Evolutionary conservation across 2,329 filamentous ascomycete genomes (phyloP).

Genomic region (Colletotrichum shisoi): DNA sequence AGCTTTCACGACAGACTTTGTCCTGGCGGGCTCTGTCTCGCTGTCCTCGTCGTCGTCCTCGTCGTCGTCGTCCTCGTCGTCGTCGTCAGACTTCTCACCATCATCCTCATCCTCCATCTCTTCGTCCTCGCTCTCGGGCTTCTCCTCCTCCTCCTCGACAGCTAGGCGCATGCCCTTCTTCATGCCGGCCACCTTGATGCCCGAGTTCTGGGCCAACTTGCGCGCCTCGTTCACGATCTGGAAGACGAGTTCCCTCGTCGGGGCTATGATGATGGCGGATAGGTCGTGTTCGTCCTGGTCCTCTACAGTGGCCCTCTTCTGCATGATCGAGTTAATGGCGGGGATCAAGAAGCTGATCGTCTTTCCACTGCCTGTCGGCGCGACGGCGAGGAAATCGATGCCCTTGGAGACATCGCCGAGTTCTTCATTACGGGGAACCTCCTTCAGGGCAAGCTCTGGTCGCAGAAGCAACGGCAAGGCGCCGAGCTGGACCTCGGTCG

Average conservation of each 20-base stretch:
- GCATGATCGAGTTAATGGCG: constrained; percentile 77
- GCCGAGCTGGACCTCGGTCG: constrained; percentile 93
- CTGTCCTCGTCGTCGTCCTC: constrained; percentile 50
- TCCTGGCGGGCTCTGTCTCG: constrained; percentile 40
- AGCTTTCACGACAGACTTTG: constrained; percentile 69
- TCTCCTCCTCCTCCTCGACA: constrained; percentile 49
- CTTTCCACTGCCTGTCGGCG: constrained; percentile 96
- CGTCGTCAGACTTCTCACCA: constrained; percentile 49
- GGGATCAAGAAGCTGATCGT: constrained; percentile 93
- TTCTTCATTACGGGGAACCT: constrained; percentile 48
- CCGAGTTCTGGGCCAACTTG: constrained; percentile 79
- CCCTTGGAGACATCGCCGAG: constrained; percentile 45
- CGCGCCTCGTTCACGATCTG: constrained; percentile 87
- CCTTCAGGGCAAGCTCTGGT: constrained; percentile 59
- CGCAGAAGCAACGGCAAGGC: constrained; percentile 80
- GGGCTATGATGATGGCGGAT: constrained; percentile 75
- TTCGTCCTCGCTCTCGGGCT: constrained; percentile 39
- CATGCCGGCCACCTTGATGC: constrained; percentile 81
- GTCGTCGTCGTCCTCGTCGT: too few species aligned
- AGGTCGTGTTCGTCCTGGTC: constrained; percentile 58
- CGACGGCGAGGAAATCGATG: constrained; percentile 84
- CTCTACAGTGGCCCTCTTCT: constrained; percentile 59
- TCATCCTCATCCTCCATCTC: constrained; percentile 51
- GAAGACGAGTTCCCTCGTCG: constrained; percentile 78
- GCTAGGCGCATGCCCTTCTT: constrained; percentile 76